Evolutionary conservation across 192 early-diverging fungal species (phyloP).

Genomic region (Chytriomyces sp.): DNA sequence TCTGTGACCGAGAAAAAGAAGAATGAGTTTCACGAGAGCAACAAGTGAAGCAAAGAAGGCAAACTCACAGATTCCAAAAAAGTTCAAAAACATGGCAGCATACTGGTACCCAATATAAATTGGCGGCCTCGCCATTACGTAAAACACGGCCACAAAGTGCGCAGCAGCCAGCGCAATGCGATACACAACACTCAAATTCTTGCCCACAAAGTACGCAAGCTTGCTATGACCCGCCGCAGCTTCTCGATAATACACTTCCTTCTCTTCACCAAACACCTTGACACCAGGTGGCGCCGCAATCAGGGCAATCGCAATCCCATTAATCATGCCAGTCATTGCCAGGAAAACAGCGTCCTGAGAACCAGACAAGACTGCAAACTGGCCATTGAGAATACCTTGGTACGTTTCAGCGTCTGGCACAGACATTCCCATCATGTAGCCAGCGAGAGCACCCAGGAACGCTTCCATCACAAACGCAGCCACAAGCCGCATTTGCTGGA

Average conservation of each 20-base stretch:
- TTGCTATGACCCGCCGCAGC: slow-evolving; percentile 37
- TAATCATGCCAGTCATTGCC: slow-evolving; percentile 34
- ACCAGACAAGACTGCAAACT: slow-evolving; percentile 26
- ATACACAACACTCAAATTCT: slow-evolving; percentile 28
- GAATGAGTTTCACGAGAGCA: slow-evolving; percentile 34
- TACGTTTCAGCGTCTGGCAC: slow-evolving; percentile 20
- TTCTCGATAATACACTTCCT: slow-evolving; percentile 35
- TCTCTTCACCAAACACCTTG: slow-evolving; percentile 41
- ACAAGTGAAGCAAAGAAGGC: slow-evolving; percentile 28
- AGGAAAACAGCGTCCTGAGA: slow-evolving; percentile 17
- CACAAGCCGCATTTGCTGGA: slow-evolving; percentile 20
- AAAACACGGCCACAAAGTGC: slow-evolving; percentile 36
- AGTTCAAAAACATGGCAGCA: slow-evolving; percentile 31
- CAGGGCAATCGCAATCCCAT: slow-evolving; percentile 23
- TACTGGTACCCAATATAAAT: slow-evolving; percentile 28
- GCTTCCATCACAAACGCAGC: slow-evolving; percentile 20
- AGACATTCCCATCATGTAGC: slow-evolving; percentile 29
- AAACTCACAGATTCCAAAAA: slow-evolving; percentile 46
- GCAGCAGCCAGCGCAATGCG: slow-evolving; percentile 30
- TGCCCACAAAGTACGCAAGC: slow-evolving; percentile 34
- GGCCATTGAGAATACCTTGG: slow-evolving; percentile 23
- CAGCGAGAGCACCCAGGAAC: slow-evolving; percentile 15
- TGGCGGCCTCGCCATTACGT: slow-evolving; percentile 35
- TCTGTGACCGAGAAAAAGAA: slow-evolving; percentile 48
- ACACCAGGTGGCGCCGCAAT: slow-evolving; percentile 32